Conservation (phyloP, 306 rosid genomes). For the Mucuna pruriens region DNA sequence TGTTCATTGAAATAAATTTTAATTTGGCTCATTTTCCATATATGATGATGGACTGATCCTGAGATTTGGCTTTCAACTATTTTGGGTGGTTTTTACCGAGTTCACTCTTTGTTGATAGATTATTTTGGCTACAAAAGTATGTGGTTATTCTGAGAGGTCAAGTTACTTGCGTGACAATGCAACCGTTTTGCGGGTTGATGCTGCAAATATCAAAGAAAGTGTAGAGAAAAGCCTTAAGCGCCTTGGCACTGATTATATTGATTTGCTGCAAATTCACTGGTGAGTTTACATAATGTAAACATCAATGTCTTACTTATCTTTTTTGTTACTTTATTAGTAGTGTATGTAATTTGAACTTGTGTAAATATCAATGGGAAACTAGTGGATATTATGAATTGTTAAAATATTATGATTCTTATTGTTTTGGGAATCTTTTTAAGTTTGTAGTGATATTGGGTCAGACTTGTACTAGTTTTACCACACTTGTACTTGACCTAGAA, state of each 20-base stretch:
- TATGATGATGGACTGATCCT: neutral
- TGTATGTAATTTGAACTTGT: neutral
- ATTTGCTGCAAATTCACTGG: constrained; percentile 96
- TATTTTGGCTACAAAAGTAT: constrained; percentile 78
- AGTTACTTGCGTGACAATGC: constrained; percentile 74
- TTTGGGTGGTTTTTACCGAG: neutral
- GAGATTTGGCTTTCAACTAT: constrained; percentile 24
- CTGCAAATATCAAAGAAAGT: constrained; percentile 82
- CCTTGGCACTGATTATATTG: constrained; percentile 92
- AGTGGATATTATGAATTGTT: neutral
- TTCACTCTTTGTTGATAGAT: constrained; percentile 48
- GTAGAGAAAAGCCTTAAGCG: constrained; percentile 95
- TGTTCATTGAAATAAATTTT: neutral
- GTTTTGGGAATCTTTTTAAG: neutral
- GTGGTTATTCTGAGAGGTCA: constrained; percentile 79
- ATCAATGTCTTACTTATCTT: neutral
- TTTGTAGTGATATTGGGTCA: neutral
- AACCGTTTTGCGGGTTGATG: constrained; percentile 74
- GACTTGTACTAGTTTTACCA: neutral
- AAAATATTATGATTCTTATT: neutral
- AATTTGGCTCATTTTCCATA: constrained; percentile 12
- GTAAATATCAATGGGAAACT: constrained; percentile 11
- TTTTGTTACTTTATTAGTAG: constrained; percentile 5
- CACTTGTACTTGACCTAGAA: neutral
- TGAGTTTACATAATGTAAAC: constrained; percentile 43